phyloP scores from a whole-genome alignment of 2,329 filamentous ascomycete genomes.

The Xylaria sp. region DNA sequence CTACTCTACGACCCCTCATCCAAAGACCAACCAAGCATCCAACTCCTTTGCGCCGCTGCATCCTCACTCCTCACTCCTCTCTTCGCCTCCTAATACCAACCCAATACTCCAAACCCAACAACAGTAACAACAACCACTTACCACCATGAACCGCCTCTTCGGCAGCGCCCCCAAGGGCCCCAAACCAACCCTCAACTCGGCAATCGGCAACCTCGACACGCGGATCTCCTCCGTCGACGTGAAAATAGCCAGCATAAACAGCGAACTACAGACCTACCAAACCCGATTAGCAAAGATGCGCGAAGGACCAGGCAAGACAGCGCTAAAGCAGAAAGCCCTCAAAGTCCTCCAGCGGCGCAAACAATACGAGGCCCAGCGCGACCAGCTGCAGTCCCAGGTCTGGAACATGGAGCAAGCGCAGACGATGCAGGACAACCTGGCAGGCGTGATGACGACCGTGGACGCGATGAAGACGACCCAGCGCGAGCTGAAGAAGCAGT shows the following conservation, averaged over 20 bases:
- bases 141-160: conserved; percentile 91
- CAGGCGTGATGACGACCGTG: conserved; percentile 98
- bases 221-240: conserved; percentile 82
- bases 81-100: background rate
- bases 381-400: conserved; percentile 91
- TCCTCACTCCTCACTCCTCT: background rate
- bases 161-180: conserved; percentile 86
- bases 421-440: conserved; percentile 98
- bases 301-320: conserved; percentile 91
- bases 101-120: background rate
- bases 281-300: conserved; percentile 90
- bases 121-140: background rate
- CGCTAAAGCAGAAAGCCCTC: conserved; percentile 92
- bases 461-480: conserved; percentile 98
- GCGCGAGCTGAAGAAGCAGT: conserved; percentile 91
- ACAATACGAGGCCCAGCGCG: conserved; percentile 92
- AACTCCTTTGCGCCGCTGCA: background rate
- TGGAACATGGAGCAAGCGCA: conserved; percentile 99
- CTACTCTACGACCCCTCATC: background rate
- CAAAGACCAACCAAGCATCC: background rate
- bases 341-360: conserved; percentile 94
- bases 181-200: conserved; percentile 82
- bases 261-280: conserved; percentile 89
- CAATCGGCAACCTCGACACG: conserved; percentile 78
- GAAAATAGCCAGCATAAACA: conserved; percentile 91